Evolutionary conservation across 129 eudicot genomes (phyloP), one percentile per base, ranked within the genome.

Genomic region (Oenanthe sinensis): DNA sequence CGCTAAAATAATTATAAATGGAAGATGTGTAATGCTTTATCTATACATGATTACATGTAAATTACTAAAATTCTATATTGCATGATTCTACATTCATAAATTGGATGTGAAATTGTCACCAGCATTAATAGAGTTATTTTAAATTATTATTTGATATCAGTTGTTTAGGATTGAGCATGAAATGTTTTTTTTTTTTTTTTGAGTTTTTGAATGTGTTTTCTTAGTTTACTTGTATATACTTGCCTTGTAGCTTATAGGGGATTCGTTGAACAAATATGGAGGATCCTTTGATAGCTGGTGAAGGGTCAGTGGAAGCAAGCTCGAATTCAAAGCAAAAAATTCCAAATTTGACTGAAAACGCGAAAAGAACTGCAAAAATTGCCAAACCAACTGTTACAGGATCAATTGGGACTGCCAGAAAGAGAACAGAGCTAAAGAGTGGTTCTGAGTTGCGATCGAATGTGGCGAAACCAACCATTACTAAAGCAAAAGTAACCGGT

Each of bases 341-440:
- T 36, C 83, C 78, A 60, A 43, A 86, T 26, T 69, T 83, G 4
- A 16, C 87, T 7, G 89, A 80, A 75, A 81, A 55, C 75, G 85
- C 84, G 74, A 89, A 83, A 82, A 79, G 85, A 81, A 80, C 72
- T 43, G 19, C 87, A 48, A 83, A 71, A 79, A 67, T 47, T 26
- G 79, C 55, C 45, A 87, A 84, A 76, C 81, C 90, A 52, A 84
- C 83, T 77, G 83, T 79, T n/a, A 76, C 81, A 40, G 85, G 81
- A 46, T 81, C 87, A 43, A 45, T 75, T 54, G 87, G 62, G 83
- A 36, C 85, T 75, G 73, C 89, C 40, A 84, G 82, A 67, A 87
- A 76, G 82, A 90, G 77, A 84, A 85, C 80, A 47, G 96, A 84
- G 79, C 50, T 83, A n/a, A 88, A 73, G 70, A 80, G 13, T 75